Conservation (phyloP, 1,139 yeast species). For the Saccharomyces hybrid region DNA sequence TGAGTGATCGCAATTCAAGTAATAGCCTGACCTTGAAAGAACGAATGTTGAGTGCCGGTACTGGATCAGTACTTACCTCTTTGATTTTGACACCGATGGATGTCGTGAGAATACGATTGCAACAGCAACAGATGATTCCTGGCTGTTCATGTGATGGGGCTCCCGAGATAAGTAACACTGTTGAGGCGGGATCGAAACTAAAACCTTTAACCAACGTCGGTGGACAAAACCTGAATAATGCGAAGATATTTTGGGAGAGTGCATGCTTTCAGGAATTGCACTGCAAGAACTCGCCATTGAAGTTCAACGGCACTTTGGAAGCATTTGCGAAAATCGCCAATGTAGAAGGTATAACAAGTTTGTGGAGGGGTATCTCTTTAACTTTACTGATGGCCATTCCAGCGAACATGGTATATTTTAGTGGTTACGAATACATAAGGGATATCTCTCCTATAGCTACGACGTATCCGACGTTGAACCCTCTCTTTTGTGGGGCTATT, state of each 20-base stretch:
- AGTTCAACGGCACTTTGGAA: constrained; percentile 55
- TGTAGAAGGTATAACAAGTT: constrained; percentile 65
- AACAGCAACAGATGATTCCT: constrained; percentile 72
- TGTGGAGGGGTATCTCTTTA: constrained; percentile 86
- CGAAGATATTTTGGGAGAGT: constrained; percentile 38
- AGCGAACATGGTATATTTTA: constrained; percentile 84
- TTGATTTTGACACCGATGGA: constrained; percentile 87
- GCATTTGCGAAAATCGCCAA: constrained; percentile 60
- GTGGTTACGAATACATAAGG: constrained; percentile 82
- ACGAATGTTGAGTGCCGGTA: constrained; percentile 82
- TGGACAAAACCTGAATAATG: constrained; percentile 8
- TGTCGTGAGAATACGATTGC: constrained; percentile 83
- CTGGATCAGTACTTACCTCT: constrained; percentile 86
- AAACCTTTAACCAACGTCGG: constrained; percentile 5
- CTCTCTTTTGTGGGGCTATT: constrained; percentile 75
- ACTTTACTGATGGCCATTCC: constrained; percentile 89
- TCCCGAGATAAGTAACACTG: constrained; percentile 14
- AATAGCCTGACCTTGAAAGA: constrained; percentile 29
- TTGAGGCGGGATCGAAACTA: constrained; percentile 2
- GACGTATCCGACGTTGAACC: constrained; percentile 48
- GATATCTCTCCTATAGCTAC: constrained; percentile 59
- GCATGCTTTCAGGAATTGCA: constrained; percentile 28
- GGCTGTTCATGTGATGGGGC: constrained; percentile 28
- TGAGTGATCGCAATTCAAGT: background rate
- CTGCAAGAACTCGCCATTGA: constrained; percentile 21